Percentiles rank a stretch among this genome's conserved stretches.
Conservation (phyloP, 805 yeast genomes). For the Dipodascopsis tothii region DNA sequence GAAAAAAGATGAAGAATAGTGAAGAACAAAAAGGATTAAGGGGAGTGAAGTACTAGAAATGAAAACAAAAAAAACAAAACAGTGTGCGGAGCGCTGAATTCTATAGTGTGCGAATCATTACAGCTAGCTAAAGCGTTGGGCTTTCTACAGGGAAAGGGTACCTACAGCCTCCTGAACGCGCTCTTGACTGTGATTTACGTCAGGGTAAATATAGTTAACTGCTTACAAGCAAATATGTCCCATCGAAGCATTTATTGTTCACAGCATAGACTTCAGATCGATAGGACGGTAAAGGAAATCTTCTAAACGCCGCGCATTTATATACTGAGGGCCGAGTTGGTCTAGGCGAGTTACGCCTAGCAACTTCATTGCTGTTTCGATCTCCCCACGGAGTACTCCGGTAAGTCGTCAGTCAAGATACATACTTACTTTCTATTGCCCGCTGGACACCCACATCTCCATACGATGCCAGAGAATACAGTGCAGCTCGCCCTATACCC, state of each 20-base stretch:
- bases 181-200: too few relatives aligned
- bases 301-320: constrained; percentile 24
- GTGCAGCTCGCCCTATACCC: constrained; percentile 59
- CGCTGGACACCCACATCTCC: constrained; percentile 60
- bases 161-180: too few relatives aligned
- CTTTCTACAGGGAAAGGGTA: too few relatives aligned
- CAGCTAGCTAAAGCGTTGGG: too few relatives aligned
- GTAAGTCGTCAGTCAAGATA: not conserved
- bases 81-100: too few relatives aligned
- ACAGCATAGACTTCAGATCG: not conserved
- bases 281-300: not conserved
- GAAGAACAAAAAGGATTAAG: not conserved
- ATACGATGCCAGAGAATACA: constrained; percentile 58
- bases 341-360: constrained; percentile 50
- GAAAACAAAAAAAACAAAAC: too few relatives aligned
- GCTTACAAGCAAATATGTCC: too few relatives aligned
- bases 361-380: constrained; percentile 57
- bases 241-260: too few relatives aligned
- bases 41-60: not conserved
- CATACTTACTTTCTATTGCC: constrained; percentile 39
- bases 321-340: constrained; percentile 35
- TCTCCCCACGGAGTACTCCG: constrained; percentile 46
- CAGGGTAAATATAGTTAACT: too few relatives aligned
- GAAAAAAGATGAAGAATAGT: not conserved
- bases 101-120: too few relatives aligned